Percentiles rank a stretch among this genome's conserved stretches.
phyloP scores from a whole-genome alignment of 495 filamentous ascomycete genomes.

The Aspergillus incahuasiensis region DNA sequence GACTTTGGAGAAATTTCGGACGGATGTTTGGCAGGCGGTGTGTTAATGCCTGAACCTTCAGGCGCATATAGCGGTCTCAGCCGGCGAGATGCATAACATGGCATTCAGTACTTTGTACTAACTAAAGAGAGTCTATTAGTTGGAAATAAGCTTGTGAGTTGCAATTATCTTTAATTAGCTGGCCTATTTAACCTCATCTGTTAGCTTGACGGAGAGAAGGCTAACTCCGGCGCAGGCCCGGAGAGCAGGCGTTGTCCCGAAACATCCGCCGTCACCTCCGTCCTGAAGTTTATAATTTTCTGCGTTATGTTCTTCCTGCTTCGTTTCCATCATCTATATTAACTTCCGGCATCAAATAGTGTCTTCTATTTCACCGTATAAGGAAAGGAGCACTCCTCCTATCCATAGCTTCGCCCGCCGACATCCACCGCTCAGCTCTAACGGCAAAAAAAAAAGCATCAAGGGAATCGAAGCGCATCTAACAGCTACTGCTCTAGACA shows the following conservation, averaged over 20 bases:
- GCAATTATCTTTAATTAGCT: not conserved
- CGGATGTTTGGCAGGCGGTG: slow-evolving; percentile 9
- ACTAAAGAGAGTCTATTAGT: too few relatives aligned
- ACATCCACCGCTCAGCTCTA: not conserved
- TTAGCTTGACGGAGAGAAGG: not conserved
- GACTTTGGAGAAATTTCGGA: slow-evolving; percentile 20
- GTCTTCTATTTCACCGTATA: not conserved
- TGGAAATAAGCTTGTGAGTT: too few relatives aligned
- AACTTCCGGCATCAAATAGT: not conserved
- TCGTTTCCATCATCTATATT: not conserved
- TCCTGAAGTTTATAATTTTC: not conserved
- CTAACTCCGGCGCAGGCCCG: slow-evolving; percentile 6
- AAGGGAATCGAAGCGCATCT: not conserved
- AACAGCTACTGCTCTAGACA: not conserved
- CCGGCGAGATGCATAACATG: not conserved
- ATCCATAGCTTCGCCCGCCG: not conserved
- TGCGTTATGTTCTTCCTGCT: slow-evolving; percentile 7
- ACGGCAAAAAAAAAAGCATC: not conserved
- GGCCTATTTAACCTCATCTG: not conserved
- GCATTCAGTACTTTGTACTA: too few relatives aligned
- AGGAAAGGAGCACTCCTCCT: too few relatives aligned
- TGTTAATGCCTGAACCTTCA: not conserved
- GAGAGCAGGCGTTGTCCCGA: slow-evolving; percentile 2
- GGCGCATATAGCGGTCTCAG: not conserved
- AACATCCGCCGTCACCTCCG: not conserved